phyloP scores from a whole-genome alignment of 1,284 basidiomycete genomes.

The Cutaneotrichosporon arboriforme region DNA sequence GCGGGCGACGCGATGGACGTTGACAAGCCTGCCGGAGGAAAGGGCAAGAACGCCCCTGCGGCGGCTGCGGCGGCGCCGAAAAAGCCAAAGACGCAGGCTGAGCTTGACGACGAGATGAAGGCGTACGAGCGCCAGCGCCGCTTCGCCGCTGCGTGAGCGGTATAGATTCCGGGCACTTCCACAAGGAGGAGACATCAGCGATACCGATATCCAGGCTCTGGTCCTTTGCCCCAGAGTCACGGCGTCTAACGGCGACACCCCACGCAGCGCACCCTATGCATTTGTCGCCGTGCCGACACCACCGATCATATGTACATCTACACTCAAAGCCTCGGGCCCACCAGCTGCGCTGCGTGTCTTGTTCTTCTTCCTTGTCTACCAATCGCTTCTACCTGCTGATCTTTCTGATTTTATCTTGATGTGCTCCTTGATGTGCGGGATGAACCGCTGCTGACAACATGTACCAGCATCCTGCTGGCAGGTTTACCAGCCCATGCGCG shows the following conservation, averaged over 20 bases:
- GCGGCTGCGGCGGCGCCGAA: not conserved
- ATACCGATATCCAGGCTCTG: too few species aligned
- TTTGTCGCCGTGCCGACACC: not conserved
- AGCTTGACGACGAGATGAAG: constrained; percentile 44
- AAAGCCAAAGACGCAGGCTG: constrained; percentile 34
- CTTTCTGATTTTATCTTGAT: not conserved
- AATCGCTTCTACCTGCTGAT: not conserved
- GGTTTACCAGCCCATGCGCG: constrained; percentile 24
- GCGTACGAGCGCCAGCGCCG: constrained; percentile 34
- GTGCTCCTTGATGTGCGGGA: too few species aligned
- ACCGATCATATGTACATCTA: not conserved
- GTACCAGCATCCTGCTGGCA: too few species aligned
- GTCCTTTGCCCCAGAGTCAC: too few species aligned
- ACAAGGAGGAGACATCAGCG: not conserved
- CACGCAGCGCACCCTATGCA: too few species aligned
- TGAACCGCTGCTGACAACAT: too few species aligned
- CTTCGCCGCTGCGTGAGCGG: constrained; percentile 22
- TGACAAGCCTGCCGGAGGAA: constrained; percentile 24
- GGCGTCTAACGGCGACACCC: not conserved
- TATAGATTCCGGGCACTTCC: not conserved
- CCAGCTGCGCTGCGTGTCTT: too few species aligned
- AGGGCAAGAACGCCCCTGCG: constrained; percentile 19
- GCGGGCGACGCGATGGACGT: constrained; percentile 16
- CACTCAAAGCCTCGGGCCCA: not conserved
- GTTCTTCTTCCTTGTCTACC: not conserved